Base-by-base conservation (phyloP, 345 rosid genomes). In the Carallia brachiata region DNA sequence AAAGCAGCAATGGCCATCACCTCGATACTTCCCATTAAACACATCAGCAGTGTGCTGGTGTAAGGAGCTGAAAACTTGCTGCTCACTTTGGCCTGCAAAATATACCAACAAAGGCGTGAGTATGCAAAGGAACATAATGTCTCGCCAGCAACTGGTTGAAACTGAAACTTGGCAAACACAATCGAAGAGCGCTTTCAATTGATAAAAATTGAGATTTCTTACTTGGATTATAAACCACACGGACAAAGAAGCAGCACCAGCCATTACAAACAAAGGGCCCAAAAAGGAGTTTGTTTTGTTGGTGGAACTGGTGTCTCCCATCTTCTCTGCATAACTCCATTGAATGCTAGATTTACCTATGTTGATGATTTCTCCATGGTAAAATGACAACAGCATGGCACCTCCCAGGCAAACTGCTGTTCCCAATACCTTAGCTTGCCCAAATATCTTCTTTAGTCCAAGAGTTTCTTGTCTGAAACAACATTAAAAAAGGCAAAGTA, bases 341-440 rank as follows among this genome's bases (percentile, higher is more conserved):
- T 92, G 97, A 69, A 95, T 85, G 73, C 79, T 73, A 5, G 98
- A 89, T 74, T 81, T 77, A 2, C 91, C 89, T 3, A 89, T 79
- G 30, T 73, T 83, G n/a, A 95, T 70, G 18, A 39, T 68, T 19
- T 77, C 79, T 19, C 97, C 97, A 68, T 89, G 97, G 81, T 90
- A 95, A 65, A 92, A 95, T 6, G 98, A 92, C 63, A 92, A 78
- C 74, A 95, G 36, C 97, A 95, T 95, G 16, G 98, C 97, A 58
- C 99, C 99, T 5, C 86, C 84, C 27, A 95, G 97, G 70, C 98
- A 92, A 1, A 84, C 67, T 37, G 77, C 2, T 17, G 99, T 95
- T 27, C 99, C 99, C 0, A 83, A 5, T 68, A 89, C 84, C 78
- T 95, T 95, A 1, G 97, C 98, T 75, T 78, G 88, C 62, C 96